Evolutionary conservation across 306 rosid genomes (phyloP).

Genomic region (Spatholobus suberectus): DNA sequence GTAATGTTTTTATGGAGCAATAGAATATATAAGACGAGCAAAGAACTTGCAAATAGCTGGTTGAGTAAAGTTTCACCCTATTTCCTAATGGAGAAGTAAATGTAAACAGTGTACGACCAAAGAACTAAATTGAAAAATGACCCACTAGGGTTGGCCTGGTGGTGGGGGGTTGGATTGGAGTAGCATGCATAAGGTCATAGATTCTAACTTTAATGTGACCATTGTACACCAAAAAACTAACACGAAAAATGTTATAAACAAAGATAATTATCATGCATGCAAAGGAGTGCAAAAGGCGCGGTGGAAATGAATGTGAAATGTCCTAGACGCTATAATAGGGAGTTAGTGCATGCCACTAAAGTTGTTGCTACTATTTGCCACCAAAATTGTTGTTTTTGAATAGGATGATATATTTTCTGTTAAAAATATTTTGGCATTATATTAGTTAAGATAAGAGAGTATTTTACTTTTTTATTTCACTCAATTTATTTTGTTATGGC

Average conservation of each 20-base stretch:
- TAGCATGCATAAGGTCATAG: no score
- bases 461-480: no score
- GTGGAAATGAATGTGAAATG: neutral
- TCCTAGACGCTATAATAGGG: neutral
- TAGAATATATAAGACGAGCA: no score
- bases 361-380: neutral
- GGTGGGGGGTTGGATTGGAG: no score
- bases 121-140: no score
- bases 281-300: neutral
- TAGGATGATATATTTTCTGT: neutral
- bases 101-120: no score
- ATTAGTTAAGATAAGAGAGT: neutral
- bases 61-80: no score
- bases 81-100: no score
- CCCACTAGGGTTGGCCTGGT: no score
- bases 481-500: neutral
- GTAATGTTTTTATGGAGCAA: no score
- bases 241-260: neutral
- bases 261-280: neutral
- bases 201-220: no score
- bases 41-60: no score
- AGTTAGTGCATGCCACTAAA: neutral
- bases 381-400: neutral
- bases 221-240: neutral
- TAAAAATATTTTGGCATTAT: neutral